Conservation (phyloP, 2,329 filamentous ascomycete genomes). For the Rhytidhysteron rufulum region DNA sequence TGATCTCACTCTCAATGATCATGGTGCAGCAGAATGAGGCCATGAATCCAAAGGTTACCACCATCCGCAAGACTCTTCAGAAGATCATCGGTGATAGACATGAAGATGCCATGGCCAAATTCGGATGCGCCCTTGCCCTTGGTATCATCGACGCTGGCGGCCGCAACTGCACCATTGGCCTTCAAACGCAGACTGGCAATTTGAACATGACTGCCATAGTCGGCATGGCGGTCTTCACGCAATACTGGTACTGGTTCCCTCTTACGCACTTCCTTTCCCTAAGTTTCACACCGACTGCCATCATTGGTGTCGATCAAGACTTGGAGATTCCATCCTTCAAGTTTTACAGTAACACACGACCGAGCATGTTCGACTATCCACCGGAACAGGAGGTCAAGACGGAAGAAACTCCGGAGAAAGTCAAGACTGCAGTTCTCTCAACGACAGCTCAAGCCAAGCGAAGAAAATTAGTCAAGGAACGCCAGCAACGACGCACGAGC, state of each 20-base stretch:
- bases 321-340: conserved; percentile 92
- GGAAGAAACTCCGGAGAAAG: conserved; percentile 87
- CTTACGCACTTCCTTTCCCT: conserved; percentile 95
- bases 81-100: conserved; percentile 94
- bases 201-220: conserved; percentile 98
- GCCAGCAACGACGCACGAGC: conserved; percentile 81
- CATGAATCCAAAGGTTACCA: conserved; percentile 94
- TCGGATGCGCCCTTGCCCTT: conserved; percentile 87
- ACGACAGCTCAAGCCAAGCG: conserved; percentile 97
- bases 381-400: conserved; percentile 94
- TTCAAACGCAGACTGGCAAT: conserved; percentile 97
- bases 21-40: conserved; percentile 99
- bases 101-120: conserved; percentile 99
- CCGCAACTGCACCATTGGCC: conserved; percentile 94
- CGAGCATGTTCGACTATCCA: conserved; percentile 96
- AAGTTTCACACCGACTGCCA: conserved; percentile 92
- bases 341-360: conserved; percentile 90
- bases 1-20: conserved; percentile 95
- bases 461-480: conserved; percentile 89
- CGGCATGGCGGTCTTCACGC: conserved; percentile 95
- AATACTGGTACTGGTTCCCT: conserved; percentile 99
- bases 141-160: conserved; percentile 98
- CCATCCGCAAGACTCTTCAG: conserved; percentile 86
- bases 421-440: conserved; percentile 92
- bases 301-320: conserved; percentile 92